Conservation (phyloP, 2,329 filamentous ascomycete species). For the Onygena corvina region DNA sequence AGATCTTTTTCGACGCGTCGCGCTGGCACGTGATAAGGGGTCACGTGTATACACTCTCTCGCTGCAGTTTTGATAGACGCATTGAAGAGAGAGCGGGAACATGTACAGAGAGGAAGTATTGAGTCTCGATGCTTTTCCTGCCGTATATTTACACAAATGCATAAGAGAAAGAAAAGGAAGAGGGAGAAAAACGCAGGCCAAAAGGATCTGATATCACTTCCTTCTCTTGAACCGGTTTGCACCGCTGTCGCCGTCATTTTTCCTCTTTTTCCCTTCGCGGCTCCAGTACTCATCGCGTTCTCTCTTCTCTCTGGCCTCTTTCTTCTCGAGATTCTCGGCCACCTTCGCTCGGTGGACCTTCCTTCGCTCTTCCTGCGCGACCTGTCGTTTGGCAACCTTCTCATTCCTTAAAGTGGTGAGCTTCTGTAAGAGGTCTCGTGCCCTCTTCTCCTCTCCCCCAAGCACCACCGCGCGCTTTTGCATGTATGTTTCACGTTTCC, state of each 20-base stretch:
- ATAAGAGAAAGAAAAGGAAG: not conserved
- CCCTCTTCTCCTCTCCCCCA: conserved; percentile 76
- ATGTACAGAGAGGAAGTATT: not conserved
- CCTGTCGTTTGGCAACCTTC: conserved; percentile 68
- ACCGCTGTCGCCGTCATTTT: conserved; percentile 42
- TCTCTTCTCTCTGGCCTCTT: conserved; percentile 71
- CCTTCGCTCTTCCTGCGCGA: conserved; percentile 79
- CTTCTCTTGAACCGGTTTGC: conserved; percentile 32
- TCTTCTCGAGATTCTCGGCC: conserved; percentile 71
- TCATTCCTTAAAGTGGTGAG: conserved; percentile 83
- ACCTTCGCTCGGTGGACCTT: conserved; percentile 72
- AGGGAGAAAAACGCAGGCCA: not conserved
- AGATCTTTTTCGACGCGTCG: conserved; percentile 7
- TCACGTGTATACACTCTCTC: conserved; percentile 3
- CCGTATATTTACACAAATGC: conserved; percentile 1
- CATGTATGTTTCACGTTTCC: conserved; percentile 73
- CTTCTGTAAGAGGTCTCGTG: conserved; percentile 82
- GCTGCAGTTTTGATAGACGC: not conserved
- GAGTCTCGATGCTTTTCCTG: not conserved
- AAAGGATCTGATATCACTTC: conserved; percentile 20
- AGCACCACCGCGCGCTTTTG: conserved; percentile 90
- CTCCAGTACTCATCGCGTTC: conserved; percentile 90
- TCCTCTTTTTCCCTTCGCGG: conserved; percentile 72
- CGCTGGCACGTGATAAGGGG: conserved; percentile 6
- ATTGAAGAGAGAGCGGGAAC: not conserved